These are phyloP conservation scores for Combretum micranthum DNA, from an alignment of 345 rosid genomes.

Conservation along the genomic window DNA sequence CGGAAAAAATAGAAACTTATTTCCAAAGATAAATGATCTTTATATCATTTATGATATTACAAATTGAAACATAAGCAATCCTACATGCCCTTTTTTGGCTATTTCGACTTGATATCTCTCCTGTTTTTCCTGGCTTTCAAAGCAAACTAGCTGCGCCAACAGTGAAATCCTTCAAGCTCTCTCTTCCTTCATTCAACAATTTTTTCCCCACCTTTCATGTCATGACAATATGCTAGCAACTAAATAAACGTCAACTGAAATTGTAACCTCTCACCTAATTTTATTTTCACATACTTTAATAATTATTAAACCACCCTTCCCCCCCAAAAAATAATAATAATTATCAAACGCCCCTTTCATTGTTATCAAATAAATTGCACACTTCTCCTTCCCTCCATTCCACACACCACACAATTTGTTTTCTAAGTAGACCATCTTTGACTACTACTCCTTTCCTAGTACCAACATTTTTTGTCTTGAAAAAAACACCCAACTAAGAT, in stretches of 20 bases:
- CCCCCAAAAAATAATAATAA: too few species aligned
- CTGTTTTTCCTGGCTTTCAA: constrained; percentile 32
- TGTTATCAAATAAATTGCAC: constrained; percentile 7
- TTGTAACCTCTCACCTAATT: constrained; percentile 19
- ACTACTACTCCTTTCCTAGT: neutral
- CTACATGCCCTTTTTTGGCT: constrained; percentile 15
- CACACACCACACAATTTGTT: neutral
- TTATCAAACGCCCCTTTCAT: neutral
- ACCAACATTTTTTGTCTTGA: neutral
- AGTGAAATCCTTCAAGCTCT: constrained; percentile 4
- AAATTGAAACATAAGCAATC: constrained; percentile 28
- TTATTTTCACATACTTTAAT: constrained; percentile 8
- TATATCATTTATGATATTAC: constrained; percentile 3
- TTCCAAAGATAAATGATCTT: constrained; percentile 7
- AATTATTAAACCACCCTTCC: neutral
- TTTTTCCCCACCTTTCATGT: constrained; percentile 9
- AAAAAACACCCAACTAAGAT: neutral
- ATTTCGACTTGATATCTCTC: constrained; percentile 24
- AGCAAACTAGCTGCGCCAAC: constrained; percentile 42
- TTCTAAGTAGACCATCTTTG: neutral
- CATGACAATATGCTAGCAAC: constrained; percentile 15
- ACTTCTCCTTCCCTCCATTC: neutral
- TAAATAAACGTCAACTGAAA: constrained; percentile 11
- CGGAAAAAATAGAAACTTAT: constrained; percentile 3
- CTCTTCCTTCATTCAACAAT: constrained; percentile 6